Evolutionary conservation across 257 asterid species (phyloP).

Genomic region (Ballota nigra): DNA sequence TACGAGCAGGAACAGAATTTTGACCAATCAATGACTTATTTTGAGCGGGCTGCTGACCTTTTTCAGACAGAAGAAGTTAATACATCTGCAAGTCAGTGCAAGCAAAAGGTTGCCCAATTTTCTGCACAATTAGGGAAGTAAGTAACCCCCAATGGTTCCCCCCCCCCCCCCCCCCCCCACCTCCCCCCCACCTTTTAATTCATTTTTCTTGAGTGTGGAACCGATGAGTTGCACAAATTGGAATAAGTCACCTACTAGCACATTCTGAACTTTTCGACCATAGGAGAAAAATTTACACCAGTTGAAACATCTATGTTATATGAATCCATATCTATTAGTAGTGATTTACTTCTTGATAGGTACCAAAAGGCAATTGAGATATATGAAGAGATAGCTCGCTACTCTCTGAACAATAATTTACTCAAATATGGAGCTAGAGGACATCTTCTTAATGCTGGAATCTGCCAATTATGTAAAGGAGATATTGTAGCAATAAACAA

Average conservation of each 20-base stretch:
- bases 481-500: constrained; percentile 38
- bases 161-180: neutral
- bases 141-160: constrained; percentile 15
- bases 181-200: neutral
- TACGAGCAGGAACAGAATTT: constrained; percentile 34
- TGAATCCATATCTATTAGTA: neutral
- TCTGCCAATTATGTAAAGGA: constrained; percentile 43
- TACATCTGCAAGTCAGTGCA: constrained; percentile 41
- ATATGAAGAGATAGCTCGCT: constrained; percentile 38
- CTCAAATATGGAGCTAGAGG: constrained; percentile 43
- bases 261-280: neutral
- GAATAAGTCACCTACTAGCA: neutral
- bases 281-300: neutral
- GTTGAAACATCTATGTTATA: neutral
- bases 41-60: constrained; percentile 47
- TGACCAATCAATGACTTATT: constrained; percentile 36
- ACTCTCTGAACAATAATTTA: constrained; percentile 33
- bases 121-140: constrained; percentile 44
- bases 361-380: constrained; percentile 34
- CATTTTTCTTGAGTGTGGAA: neutral
- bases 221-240: neutral
- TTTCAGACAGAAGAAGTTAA: constrained; percentile 37
- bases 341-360: constrained; percentile 20
- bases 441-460: constrained; percentile 45
- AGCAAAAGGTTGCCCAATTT: constrained; percentile 45